Evolutionary conservation across 345 rosid genomes (phyloP).

Genomic region (Citrus hindsii): DNA sequence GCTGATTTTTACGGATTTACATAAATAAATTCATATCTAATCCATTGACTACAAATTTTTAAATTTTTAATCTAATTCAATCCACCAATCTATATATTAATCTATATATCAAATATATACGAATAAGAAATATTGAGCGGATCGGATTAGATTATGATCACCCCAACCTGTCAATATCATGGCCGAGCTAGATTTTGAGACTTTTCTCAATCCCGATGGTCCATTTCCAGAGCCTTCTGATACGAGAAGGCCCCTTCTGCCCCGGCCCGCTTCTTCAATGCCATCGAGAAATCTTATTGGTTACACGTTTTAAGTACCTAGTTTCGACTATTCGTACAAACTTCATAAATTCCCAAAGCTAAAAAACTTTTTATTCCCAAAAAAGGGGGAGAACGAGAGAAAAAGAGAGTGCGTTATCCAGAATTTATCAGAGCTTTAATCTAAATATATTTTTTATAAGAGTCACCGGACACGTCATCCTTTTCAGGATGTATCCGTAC

Average conservation of each 20-base stretch:
- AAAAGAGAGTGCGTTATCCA: no score
- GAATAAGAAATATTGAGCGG: fast-evolving
- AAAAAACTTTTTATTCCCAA: no score
- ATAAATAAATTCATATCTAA: no score
- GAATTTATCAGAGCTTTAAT: not conserved
- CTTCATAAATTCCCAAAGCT: no score
- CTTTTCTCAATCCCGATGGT: constrained; percentile 21
- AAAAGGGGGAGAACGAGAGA: no score
- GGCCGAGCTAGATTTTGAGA: constrained; percentile 25
- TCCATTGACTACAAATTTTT: no score
- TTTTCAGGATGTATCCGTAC: not conserved
- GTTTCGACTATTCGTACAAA: not conserved
- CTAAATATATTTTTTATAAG: not conserved
- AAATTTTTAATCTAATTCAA: no score
- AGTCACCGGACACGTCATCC: not conserved
- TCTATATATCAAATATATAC: no score
- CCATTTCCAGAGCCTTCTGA: constrained; percentile 30
- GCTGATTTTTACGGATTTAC: fast-evolving
- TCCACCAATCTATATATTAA: no score
- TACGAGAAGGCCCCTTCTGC: not conserved
- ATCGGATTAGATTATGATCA: no score
- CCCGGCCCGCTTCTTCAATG: not conserved
- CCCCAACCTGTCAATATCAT: not conserved
- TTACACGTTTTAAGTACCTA: not conserved
- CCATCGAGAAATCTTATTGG: not conserved